Evolutionary conservation across 1,139 yeast species (phyloP).

Genomic region (Pichia sp.): DNA sequence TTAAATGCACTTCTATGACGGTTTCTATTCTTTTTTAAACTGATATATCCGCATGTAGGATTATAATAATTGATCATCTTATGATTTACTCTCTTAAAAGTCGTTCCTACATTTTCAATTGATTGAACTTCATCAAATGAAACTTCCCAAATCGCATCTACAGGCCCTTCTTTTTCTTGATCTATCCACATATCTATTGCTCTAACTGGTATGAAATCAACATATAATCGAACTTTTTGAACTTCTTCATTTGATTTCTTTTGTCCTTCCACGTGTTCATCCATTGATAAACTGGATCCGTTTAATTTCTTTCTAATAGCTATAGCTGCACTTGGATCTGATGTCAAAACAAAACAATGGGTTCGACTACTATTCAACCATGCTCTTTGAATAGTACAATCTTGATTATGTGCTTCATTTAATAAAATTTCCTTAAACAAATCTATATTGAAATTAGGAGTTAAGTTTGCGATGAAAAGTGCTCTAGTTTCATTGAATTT

Average conservation of each 20-base stretch:
- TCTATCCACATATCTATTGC: slow-evolving; percentile 43
- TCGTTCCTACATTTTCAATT: slow-evolving; percentile 25
- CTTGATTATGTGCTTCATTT: slow-evolving; percentile 28
- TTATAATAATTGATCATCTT: slow-evolving; percentile 35
- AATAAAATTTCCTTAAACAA: slow-evolving; percentile 36
- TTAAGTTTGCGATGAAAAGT: slow-evolving; percentile 39
- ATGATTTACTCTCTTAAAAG: slow-evolving; percentile 35
- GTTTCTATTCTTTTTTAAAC: neutral
- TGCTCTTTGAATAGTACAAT: slow-evolving; percentile 36
- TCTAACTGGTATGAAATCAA: slow-evolving; percentile 42
- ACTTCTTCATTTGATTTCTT: slow-evolving; percentile 21
- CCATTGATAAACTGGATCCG: slow-evolving; percentile 33
- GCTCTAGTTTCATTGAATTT: slow-evolving; percentile 39
- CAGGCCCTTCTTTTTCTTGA: slow-evolving; percentile 42
- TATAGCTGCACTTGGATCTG: slow-evolving; percentile 37
- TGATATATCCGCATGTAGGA: slow-evolving; percentile 23
- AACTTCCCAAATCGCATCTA: slow-evolving; percentile 41
- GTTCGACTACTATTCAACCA: slow-evolving; percentile 40
- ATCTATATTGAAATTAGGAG: slow-evolving; percentile 36
- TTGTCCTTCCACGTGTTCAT: slow-evolving; percentile 21
- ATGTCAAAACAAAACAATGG: slow-evolving; percentile 40
- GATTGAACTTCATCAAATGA: slow-evolving; percentile 34
- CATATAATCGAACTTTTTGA: slow-evolving; percentile 31
- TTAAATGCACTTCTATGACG: neutral
- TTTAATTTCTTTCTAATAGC: slow-evolving; percentile 33